phyloP scores from a whole-genome alignment of 2,329 filamentous ascomycete species.

The Verticillium dahliae region DNA sequence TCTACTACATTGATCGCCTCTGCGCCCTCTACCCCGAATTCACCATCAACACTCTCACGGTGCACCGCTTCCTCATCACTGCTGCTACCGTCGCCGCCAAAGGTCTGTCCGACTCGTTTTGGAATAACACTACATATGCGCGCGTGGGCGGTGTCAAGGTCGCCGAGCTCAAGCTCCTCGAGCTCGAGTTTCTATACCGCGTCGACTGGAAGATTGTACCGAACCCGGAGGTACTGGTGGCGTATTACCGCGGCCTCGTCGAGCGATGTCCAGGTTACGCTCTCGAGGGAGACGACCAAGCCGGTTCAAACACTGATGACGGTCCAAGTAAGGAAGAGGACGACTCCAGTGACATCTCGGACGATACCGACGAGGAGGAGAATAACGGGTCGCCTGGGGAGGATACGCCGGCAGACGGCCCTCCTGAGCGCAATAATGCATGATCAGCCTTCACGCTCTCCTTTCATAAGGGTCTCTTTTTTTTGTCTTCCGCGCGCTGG shows the following conservation, averaged over 20 bases:
- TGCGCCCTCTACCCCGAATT: conserved; percentile 91
- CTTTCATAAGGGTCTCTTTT: background rate
- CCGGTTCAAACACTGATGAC: conserved; percentile 1
- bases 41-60: conserved; percentile 91
- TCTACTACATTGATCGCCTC: conserved; percentile 95
- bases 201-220: conserved; percentile 97
- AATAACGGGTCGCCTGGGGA: conserved; percentile 13
- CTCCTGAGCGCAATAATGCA: background rate
- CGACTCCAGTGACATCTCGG: conserved; percentile 20
- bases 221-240: conserved; percentile 84
- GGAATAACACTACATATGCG: conserved; percentile 97
- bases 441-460: background rate
- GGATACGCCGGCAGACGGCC: conserved; percentile 1
- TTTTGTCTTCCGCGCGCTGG: background rate
- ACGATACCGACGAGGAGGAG: conserved; percentile 12
- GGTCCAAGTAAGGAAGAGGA: conserved; percentile 23
- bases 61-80: conserved; percentile 95
- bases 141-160: conserved; percentile 88
- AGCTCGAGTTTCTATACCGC: conserved; percentile 86
- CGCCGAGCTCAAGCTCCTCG: conserved; percentile 80
- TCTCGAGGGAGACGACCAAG: conserved; percentile 32
- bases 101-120: conserved; percentile 92
- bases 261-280: conserved; percentile 54
- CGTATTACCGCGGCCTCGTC: conserved; percentile 87
- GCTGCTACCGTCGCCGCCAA: conserved; percentile 94